Base-by-base conservation (phyloP, 129 eudicot species). In the Flaveria trinervia region DNA sequence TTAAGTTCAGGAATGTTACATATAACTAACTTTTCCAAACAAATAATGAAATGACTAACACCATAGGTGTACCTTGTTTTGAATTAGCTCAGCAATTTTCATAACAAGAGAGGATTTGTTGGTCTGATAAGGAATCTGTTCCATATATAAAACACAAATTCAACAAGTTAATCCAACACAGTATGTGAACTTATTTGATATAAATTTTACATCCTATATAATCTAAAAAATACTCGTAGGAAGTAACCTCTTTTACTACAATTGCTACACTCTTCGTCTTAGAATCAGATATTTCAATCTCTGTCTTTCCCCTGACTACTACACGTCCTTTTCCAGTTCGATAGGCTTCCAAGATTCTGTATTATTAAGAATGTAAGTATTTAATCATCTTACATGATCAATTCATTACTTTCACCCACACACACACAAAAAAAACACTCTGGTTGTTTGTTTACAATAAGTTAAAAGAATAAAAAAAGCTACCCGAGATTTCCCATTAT, bases 101-200 rank as follows among this genome's bases (percentile, higher is more conserved):
- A 79, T 88, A 49, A 94, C 97, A 71, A 94, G 93, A 46, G 96
- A 78, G 16, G 96, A 91, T 84, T 94, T 94, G 86, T 94, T 91
- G 72, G 98, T 94, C 85, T 94, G 98, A 72, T 94, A 94, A 10
- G 98, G 98, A 54, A 94, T 87, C 97, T 94, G 93, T 83, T 83
- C 46, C 82, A 80, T 33, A 55, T 18, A 59, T 12, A 76, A 71
- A 67, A 71, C 33, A 86, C 17, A 46, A 75, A 33, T 3, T 66
- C 55, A 51, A 28, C 36, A 70, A 55, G 50, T 55, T 75, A 71
- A 75, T 39, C 39, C 33, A 43, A 26, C 59, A 20, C 59, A 52
- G 39, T 36, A 36, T 48, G 43, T 10, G 18, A 50, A 48, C 23
- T 36, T 48, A 15, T 10, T 1, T 43, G 59, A 44, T 59, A 28